Conservation (phyloP, 1,284 basidiomycete genomes). For the Boletellus deceptivus region DNA sequence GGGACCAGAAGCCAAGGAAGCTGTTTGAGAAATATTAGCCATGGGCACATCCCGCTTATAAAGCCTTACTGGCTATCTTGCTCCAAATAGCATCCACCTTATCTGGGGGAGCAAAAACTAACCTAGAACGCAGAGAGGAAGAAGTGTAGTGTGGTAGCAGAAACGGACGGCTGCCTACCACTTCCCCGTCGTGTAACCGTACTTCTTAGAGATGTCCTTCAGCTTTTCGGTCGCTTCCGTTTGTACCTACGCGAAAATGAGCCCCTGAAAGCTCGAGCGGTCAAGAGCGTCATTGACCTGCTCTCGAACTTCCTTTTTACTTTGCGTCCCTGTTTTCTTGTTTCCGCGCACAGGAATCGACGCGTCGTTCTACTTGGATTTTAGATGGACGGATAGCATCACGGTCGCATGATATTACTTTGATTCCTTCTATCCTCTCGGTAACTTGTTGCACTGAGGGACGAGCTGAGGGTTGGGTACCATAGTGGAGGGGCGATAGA, state of each 20-base stretch:
- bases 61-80: conserved; percentile 48
- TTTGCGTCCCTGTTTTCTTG: conserved; percentile 67
- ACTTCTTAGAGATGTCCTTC: conserved; percentile 52
- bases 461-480: neutral
- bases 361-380: conserved; percentile 50
- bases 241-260: conserved; percentile 46
- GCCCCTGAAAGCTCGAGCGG: neutral
- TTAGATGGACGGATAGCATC: neutral
- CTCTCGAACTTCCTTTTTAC: conserved; percentile 73
- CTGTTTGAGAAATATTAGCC: conserved; percentile 35
- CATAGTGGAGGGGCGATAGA: neutral
- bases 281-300: conserved; percentile 30
- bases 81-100: conserved; percentile 63
- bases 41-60: neutral
- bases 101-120: conserved; percentile 59
- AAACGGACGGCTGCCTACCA: conserved; percentile 42
- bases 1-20: conserved; percentile 60
- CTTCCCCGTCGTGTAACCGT: conserved; percentile 60
- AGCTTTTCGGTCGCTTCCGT: conserved; percentile 53
- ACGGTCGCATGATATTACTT: conserved; percentile 46
- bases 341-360: conserved; percentile 63
- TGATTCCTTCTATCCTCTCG: conserved; percentile 55
- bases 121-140: conserved; percentile 38
- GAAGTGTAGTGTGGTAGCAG: neutral
- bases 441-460: conserved; percentile 55